These are phyloP conservation scores for Nosema muscidifuracis DNA, from an alignment of 371 early-diverging fungal species.

Conservation along the genomic window DNA sequence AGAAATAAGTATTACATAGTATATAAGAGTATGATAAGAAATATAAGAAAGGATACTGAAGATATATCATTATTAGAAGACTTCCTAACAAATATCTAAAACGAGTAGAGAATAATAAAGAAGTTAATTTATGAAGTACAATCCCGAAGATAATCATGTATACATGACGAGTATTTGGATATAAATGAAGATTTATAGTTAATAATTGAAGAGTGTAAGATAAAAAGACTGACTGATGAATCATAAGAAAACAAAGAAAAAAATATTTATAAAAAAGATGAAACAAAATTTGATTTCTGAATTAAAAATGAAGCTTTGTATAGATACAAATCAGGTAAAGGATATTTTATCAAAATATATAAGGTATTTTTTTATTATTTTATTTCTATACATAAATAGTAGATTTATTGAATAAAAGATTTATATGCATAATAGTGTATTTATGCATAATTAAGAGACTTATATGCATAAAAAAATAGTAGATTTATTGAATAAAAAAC, in stretches of 20 bases:
- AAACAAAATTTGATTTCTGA: no score
- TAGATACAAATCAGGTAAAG: no score
- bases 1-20: background rate
- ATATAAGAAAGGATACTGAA: constrained; percentile 1
- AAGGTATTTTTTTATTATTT: no score
- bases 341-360: no score
- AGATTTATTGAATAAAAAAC: no score
- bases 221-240: background rate
- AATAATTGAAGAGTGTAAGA: background rate
- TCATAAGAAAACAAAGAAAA: background rate
- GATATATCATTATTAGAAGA: background rate
- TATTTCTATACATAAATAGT: no score
- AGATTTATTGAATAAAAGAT: no score
- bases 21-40: background rate
- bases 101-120: background rate
- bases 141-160: background rate
- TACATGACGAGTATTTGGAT: background rate
- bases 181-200: background rate
- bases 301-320: no score
- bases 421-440: no score
- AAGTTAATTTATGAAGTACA: background rate
- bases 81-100: background rate
- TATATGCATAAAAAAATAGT: no score
- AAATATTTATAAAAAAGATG: background rate
- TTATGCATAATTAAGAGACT: no score